phyloP scores from a whole-genome alignment of 2,329 filamentous ascomycete genomes.

The Pyrenophora tritici-repentis region DNA sequence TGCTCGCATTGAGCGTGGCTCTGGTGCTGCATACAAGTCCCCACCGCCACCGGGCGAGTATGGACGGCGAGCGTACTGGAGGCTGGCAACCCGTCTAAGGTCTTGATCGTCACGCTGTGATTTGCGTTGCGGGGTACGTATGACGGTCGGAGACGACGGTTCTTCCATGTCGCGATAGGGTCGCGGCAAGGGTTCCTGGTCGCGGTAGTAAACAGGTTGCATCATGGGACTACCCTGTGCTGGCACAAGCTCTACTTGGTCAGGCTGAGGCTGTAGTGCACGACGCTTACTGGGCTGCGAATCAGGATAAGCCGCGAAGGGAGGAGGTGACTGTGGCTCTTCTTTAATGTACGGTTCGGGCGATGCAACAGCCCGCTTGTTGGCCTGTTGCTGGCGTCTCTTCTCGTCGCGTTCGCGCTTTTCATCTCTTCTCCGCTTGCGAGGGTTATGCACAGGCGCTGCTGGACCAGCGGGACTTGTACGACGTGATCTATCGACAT shows the following conservation, averaged over 20 bases:
- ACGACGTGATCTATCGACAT: conserved; percentile 37
- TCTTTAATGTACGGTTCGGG: conserved; percentile 63
- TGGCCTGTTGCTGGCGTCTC: conserved; percentile 45
- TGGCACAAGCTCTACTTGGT: conserved; percentile 48
- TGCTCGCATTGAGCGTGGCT: conserved; percentile 46
- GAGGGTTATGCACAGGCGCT: conserved; percentile 52
- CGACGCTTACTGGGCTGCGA: conserved; percentile 48
- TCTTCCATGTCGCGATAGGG: conserved; percentile 52
- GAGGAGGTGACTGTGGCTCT: conserved; percentile 66
- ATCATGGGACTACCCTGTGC: conserved; percentile 46
- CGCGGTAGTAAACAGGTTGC: conserved; percentile 54
- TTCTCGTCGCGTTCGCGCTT: conserved; percentile 42
- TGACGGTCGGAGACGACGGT: conserved; percentile 46
- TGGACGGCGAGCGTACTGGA: conserved; percentile 53
- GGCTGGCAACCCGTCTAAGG: conserved; percentile 53
- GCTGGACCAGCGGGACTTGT: conserved; percentile 52
- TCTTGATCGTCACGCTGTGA: conserved; percentile 53
- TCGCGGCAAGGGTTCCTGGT: conserved; percentile 42
- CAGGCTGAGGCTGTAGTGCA: conserved; percentile 42
- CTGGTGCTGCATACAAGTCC: conserved; percentile 48
- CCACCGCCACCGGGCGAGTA: conserved; percentile 44
- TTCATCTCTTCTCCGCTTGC: conserved; percentile 58
- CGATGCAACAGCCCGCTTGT: conserved; percentile 38
- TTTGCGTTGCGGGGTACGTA: conserved; percentile 47
- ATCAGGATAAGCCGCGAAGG: conserved; percentile 52